A percentile compares a stretch with the other conserved stretches of the same genome.
These are phyloP conservation scores for Entomortierella parvispora DNA, from an alignment of 192 early-diverging fungal genomes.

Conservation along the genomic window DNA sequence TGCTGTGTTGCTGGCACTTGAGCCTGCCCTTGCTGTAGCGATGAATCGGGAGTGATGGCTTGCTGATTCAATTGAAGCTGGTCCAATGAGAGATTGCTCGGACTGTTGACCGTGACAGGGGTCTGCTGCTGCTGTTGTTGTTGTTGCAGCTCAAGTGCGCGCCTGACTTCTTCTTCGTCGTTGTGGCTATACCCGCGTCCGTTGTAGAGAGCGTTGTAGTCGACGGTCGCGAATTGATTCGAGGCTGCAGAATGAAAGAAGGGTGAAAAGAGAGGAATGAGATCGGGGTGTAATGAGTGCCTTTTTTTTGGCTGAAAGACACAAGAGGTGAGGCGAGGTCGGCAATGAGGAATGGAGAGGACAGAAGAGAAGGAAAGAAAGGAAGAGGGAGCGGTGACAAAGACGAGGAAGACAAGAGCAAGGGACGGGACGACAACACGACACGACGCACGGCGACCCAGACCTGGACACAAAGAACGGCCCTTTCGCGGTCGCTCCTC, in stretches of 20 bases:
- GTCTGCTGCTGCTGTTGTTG: slow-evolving; percentile 1
- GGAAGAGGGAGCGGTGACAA: background rate
- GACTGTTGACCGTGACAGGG: background rate
- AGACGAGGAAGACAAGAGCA: background rate
- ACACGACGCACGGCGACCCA: no score
- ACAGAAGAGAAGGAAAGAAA: background rate
- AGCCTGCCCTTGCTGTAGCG: no score
- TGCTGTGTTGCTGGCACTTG: no score
- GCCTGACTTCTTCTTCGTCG: background rate
- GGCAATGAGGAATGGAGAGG: no score
- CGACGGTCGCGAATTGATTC: slow-evolving; percentile 3
- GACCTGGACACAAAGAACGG: no score
- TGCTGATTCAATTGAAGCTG: slow-evolving; percentile 17
- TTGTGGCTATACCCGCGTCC: slow-evolving; percentile 22
- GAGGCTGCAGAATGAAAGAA: slow-evolving; percentile 4
- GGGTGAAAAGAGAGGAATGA: background rate
- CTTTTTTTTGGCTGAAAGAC: background rate
- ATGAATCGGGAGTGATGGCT: background rate
- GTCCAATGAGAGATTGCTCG: slow-evolving; percentile 14
- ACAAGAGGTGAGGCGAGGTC: background rate
- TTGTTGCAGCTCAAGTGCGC: background rate
- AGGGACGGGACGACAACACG: no score
- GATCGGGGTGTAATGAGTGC: no score
- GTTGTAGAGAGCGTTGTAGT: slow-evolving; percentile 37
- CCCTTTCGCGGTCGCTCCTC: no score